Conservation (phyloP, 1,284 basidiomycete genomes). For the Puccinia novopanici region DNA sequence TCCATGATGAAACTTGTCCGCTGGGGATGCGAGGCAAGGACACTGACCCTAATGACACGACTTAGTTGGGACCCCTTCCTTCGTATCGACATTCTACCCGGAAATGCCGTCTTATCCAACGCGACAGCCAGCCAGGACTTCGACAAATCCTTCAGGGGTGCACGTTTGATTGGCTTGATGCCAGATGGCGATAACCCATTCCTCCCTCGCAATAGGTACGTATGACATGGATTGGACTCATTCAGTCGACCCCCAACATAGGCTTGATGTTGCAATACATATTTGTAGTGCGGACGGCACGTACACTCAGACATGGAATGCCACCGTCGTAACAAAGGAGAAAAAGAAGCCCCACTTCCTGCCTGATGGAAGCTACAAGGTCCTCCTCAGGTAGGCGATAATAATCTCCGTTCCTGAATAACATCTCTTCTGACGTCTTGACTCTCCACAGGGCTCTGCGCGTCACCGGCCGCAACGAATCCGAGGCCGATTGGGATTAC, state of each 20-base stretch:
- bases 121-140: not conserved
- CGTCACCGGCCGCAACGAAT: not conserved
- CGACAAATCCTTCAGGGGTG: conserved; percentile 10
- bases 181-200: not conserved
- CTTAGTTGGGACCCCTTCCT: conserved; percentile 12
- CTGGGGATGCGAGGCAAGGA: not conserved
- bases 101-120: not conserved
- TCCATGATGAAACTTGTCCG: not conserved
- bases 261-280: not conserved
- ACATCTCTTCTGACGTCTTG: no score
- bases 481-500: not conserved
- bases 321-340: not conserved
- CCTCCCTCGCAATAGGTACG: not conserved
- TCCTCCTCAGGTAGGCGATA: not conserved
- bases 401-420: not conserved
- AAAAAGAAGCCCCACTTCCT: not conserved
- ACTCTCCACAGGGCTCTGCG: not conserved
- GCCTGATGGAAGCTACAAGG: conserved; percentile 12
- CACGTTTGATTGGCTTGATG: not conserved
- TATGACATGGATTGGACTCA: not conserved
- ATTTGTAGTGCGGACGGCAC: not conserved
- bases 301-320: not conserved
- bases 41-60: not conserved
- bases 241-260: not conserved
- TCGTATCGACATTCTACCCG: conserved; percentile 1